Percentiles rank a stretch among this genome's conserved stretches.
These are phyloP conservation scores for Domatiomyces catenatus DNA, from an alignment of 2,329 filamentous ascomycete species.

Conservation along the genomic window DNA sequence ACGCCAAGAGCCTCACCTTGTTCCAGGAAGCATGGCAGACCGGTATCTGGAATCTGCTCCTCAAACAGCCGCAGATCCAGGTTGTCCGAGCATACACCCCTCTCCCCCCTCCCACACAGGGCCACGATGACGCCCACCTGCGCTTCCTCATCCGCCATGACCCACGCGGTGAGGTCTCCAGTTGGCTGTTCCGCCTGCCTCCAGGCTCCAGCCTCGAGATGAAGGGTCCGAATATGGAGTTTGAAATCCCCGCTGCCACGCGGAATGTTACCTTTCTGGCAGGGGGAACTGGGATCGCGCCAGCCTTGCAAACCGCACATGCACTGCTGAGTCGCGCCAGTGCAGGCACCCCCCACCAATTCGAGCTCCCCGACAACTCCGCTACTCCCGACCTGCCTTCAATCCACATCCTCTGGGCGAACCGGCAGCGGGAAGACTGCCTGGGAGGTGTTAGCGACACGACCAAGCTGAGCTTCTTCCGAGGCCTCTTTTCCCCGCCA, in stretches of 20 bases:
- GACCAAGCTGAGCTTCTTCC: conserved; percentile 11
- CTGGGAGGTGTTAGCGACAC: conserved; percentile 41
- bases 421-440: conserved; percentile 50
- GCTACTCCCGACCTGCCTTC: conserved; percentile 21
- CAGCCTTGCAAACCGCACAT: conserved; percentile 65
- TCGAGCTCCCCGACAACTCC: conserved; percentile 17
- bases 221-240: conserved; percentile 63
- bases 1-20: conserved; percentile 20
- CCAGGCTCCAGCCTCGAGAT: conserved; percentile 54
- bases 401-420: conserved; percentile 74
- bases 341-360: conserved; percentile 19
- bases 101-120: conserved; percentile 45
- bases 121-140: conserved; percentile 29
- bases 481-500: conserved; percentile 6
- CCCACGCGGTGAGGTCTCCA: conserved; percentile 68
- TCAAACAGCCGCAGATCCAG: conserved; percentile 88
- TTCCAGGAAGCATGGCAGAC: conserved; percentile 39
- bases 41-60: conserved; percentile 73
- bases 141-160: conserved; percentile 68
- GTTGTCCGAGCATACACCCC: conserved; percentile 88
- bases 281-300: conserved; percentile 82
- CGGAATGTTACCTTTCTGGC: conserved; percentile 64
- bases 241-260: conserved; percentile 40
- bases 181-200: conserved; percentile 54
- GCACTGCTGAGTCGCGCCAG: conserved; percentile 34